phyloP scores from a whole-genome alignment of 1,284 basidiomycete species.

The Rhodotorula glutinis region DNA sequence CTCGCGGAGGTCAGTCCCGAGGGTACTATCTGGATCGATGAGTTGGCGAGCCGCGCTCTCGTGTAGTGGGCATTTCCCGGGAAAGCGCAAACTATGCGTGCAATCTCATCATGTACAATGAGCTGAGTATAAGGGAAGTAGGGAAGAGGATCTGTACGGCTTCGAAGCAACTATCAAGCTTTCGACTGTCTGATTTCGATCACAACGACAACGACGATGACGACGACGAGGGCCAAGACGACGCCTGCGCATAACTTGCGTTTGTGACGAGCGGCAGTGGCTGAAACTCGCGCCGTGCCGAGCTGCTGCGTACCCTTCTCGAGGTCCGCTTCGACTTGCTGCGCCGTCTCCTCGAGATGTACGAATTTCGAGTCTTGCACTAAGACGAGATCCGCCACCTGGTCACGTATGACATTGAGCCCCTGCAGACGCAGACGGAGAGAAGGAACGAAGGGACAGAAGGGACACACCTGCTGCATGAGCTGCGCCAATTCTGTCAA shows the following conservation, averaged over 20 bases:
- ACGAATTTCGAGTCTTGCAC: slow-evolving; percentile 18
- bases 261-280: slow-evolving; percentile 25
- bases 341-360: slow-evolving; percentile 6
- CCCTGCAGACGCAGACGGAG: neutral
- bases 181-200: slow-evolving; percentile 6
- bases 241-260: slow-evolving; percentile 28
- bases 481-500: slow-evolving; percentile 18
- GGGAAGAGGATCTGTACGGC: no score
- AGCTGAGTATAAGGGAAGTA: no score
- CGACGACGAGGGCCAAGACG: slow-evolving; percentile 4
- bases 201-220: slow-evolving; percentile 10
- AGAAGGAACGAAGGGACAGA: neutral
- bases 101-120: neutral
- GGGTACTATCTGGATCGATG: slow-evolving; percentile 30
- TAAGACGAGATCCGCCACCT: slow-evolving; percentile 29
- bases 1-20: slow-evolving; percentile 31
- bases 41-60: neutral
- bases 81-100: no score
- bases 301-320: slow-evolving; percentile 9
- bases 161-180: no score
- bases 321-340: slow-evolving; percentile 5
- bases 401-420: neutral
- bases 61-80: neutral
- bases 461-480: slow-evolving; percentile 16
- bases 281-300: slow-evolving; percentile 6